Percentiles rank a stretch among this genome's conserved stretches.
phyloP scores from a whole-genome alignment of 139 green algal species.

The Nannochloris sp. region DNA sequence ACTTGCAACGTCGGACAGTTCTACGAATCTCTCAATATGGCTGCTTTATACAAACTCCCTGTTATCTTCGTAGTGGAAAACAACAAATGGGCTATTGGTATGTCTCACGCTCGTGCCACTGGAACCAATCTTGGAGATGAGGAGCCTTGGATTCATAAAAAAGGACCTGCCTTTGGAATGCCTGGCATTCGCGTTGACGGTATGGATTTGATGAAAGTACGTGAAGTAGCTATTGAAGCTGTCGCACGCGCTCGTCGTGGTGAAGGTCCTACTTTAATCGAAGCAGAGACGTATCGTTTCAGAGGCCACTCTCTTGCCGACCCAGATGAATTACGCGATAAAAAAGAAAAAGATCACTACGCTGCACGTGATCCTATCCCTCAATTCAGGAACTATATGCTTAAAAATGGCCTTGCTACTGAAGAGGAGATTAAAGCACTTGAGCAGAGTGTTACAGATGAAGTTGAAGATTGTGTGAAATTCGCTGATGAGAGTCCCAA shows the following conservation, averaged over 20 bases:
- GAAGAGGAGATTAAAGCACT: constrained; percentile 69
- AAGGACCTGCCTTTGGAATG: constrained; percentile 94
- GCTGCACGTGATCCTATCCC: constrained; percentile 76
- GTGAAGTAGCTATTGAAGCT: constrained; percentile 65
- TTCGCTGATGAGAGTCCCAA: constrained; percentile 90
- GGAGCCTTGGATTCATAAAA: constrained; percentile 95
- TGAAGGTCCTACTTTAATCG: constrained; percentile 94
- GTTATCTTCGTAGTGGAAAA: constrained; percentile 99
- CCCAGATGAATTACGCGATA: constrained; percentile 90
- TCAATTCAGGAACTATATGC: constrained; percentile 68
- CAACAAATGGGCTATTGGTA: constrained; percentile 98
- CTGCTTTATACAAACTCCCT: constrained; percentile 93
- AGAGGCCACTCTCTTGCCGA: constrained; percentile 95
- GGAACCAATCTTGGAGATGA: constrained; percentile 52
- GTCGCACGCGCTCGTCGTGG: constrained; percentile 80
- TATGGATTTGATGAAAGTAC: constrained; percentile 97
- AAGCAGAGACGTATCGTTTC: constrained; percentile 97
- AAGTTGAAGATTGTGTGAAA: constrained; percentile 85
- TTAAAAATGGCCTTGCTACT: constrained; percentile 63
- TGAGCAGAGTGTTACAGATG: constrained; percentile 50
- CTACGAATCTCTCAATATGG: constrained; percentile 98
- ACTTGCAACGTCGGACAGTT: constrained; percentile 97
- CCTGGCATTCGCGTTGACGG: constrained; percentile 92
- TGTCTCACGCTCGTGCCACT: constrained; percentile 85
- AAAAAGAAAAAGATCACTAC: constrained; percentile 89